A percentile compares a stretch with the other conserved stretches of the same genome.
These are phyloP conservation scores for Cyclotella sp. DNA, from an alignment of 108 stramenopile genomes.

Conservation along the genomic window DNA sequence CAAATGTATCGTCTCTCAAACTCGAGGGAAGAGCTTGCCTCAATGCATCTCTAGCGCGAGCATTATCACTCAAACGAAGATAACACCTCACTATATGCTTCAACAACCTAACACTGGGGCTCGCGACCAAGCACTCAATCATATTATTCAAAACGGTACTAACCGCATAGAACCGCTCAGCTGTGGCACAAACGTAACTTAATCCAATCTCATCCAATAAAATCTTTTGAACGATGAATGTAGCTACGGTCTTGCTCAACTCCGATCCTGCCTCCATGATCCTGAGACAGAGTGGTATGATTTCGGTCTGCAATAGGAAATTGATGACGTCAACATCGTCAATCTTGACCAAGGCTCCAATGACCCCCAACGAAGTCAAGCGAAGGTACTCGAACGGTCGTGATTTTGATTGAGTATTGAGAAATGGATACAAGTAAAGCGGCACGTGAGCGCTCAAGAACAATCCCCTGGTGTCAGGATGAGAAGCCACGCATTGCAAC, in stretches of 20 bases:
- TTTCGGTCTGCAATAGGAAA: constrained; percentile 96
- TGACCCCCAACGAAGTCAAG: constrained; percentile 96
- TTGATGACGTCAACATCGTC: constrained; percentile 98
- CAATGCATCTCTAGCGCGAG: constrained; percentile 94
- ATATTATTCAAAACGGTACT: constrained; percentile 93
- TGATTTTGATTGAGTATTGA: constrained; percentile 95
- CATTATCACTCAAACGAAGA: constrained; percentile 94
- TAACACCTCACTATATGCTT: constrained; percentile 99
- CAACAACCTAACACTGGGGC: constrained; percentile 92
- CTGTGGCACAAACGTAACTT: constrained; percentile 98
- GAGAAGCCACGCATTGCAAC: constrained; percentile 98
- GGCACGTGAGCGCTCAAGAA: constrained; percentile 97
- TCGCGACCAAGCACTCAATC: constrained; percentile 86
- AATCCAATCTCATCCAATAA: constrained; percentile 97
- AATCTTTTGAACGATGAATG: constrained; percentile 99
- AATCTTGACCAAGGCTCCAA: constrained; percentile 99
- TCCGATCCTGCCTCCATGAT: constrained; percentile 97
- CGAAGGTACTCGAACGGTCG: constrained; percentile 98
- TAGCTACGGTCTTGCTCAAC: constrained; percentile 97
- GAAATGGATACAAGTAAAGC: constrained; percentile 98
- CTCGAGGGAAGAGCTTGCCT: constrained; percentile 91
- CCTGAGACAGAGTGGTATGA: constrained; percentile 81
- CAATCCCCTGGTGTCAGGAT: constrained; percentile 93
- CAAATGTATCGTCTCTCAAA: constrained; percentile 92
- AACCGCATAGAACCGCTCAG: constrained; percentile 99